Conservation (phyloP, 2,329 filamentous ascomycete genomes). For the Kalaharituber pfeilii region DNA sequence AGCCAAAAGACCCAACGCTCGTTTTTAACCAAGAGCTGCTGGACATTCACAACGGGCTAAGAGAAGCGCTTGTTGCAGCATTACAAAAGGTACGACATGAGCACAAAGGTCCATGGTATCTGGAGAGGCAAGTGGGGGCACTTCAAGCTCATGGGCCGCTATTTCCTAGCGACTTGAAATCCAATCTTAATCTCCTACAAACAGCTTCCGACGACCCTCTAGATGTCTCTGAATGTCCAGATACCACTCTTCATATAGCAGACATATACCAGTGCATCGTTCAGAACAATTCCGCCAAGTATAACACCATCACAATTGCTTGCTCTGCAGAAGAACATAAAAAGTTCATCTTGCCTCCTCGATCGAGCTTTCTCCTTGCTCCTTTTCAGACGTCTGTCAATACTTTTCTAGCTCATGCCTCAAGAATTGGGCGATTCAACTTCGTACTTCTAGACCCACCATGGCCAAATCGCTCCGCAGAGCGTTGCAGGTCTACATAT, state of each 20-base stretch:
- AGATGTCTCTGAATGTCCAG: neutral
- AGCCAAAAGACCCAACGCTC: constrained; percentile 7
- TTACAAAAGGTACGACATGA: neutral
- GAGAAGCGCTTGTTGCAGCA: constrained; percentile 3
- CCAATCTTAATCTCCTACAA: neutral
- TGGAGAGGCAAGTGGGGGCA: neutral
- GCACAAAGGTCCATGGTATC: neutral
- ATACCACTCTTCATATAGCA: constrained; percentile 10
- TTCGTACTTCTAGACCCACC: constrained; percentile 59
- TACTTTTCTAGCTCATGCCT: constrained; percentile 1
- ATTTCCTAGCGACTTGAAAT: neutral
- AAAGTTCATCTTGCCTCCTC: constrained; percentile 17
- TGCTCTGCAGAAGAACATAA: constrained; percentile 7
- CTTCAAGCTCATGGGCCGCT: neutral
- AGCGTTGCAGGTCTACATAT: constrained; percentile 33
- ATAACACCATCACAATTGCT: constrained; percentile 8
- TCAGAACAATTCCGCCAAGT: constrained; percentile 2
- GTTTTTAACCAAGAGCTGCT: constrained; percentile 5
- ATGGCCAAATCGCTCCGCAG: constrained; percentile 63
- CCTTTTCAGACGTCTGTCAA: constrained; percentile 14
- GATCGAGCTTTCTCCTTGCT: constrained; percentile 19
- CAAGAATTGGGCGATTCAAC: constrained; percentile 35
- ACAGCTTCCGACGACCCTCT: neutral
- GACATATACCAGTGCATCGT: constrained; percentile 10
- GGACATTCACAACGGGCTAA: constrained; percentile 3